Evolutionary conservation across 768 basidiomycete genomes (phyloP).

Genomic region (Pulveroboletus sp.): DNA sequence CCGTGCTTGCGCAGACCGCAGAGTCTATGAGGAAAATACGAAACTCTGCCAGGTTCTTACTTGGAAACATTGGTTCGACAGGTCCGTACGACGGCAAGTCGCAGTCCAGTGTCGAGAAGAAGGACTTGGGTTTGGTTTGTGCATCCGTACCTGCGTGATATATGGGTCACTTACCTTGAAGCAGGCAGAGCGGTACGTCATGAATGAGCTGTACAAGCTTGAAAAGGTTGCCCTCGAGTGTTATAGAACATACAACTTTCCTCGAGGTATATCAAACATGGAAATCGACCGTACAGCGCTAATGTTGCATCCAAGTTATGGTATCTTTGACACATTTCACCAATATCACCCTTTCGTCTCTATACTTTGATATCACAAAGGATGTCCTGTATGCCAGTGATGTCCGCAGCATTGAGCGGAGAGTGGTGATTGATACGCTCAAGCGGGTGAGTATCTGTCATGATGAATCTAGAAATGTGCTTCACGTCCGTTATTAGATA

Average conservation of each 20-base stretch:
- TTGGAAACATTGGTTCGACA: constrained; percentile 65
- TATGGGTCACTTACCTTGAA: constrained; percentile 5
- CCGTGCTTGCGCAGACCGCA: constrained; percentile 67
- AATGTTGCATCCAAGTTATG: constrained; percentile 50
- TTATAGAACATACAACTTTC: constrained; percentile 77
- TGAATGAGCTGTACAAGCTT: constrained; percentile 77
- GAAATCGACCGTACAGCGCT: neutral
- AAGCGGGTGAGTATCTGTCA: constrained; percentile 48
- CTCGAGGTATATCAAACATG: constrained; percentile 54
- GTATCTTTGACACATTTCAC: constrained; percentile 72
- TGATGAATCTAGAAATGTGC: neutral
- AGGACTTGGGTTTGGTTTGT: constrained; percentile 65
- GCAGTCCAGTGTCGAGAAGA: constrained; percentile 16
- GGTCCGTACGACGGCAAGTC: constrained; percentile 4
- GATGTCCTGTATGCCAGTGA: constrained; percentile 82
- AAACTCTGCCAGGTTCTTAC: constrained; percentile 81
- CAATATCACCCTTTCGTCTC: constrained; percentile 80
- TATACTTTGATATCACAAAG: constrained; percentile 92
- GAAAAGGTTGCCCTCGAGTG: constrained; percentile 65
- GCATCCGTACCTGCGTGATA: neutral
- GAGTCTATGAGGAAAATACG: constrained; percentile 82
- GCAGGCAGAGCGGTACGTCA: constrained; percentile 82
- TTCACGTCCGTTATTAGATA: constrained; percentile 40
- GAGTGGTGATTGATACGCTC: constrained; percentile 67
- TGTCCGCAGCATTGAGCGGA: constrained; percentile 48